Base-by-base conservation (phyloP, 352 stramenopile species). In the Phytophthora pisi region DNA sequence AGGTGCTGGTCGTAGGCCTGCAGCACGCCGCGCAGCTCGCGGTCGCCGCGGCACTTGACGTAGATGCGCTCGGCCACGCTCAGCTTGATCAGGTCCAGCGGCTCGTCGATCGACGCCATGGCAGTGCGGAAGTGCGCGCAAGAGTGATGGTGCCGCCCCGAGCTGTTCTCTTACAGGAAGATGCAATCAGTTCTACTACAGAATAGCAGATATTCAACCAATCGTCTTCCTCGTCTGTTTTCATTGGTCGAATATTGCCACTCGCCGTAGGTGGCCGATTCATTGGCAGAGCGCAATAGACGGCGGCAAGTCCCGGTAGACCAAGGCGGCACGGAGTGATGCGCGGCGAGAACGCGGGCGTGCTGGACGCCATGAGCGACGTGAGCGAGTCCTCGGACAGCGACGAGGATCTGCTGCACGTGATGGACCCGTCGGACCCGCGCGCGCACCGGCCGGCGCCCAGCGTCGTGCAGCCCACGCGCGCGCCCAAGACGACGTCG, bases 1-100 rank as follows among this genome's bases (percentile, higher is more conserved):
- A 99, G 81, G 79, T 99, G 98, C 76, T 99, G 96, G 78, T 99
- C 98, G 75, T 99, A 99, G 1, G 97, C 97, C 81, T 99, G 97
- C 49, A 99, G 82, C 77, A 97, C 97, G 31, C 98, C 98, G 45
- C 97, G 88, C 34, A 99, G 87, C 84, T 99, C 97, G 31, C 97
- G 82, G 53, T 99, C 96, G 26, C 97, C 97, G 47, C 97, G 91
- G 84, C 97, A 99, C 86, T 99, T 99, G 66, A 99, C 96, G 75
- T 99, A 99, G 62, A 99, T 97, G 65, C 97, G 93, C 84, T 99
- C 98, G 67, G 98, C 97, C 66, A 99, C 95, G 49, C 95, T 99
- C 68, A 99, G 86, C 75, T 98, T 97, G 77, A 99, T 98, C 57
- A 99, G 80, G 84, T 99, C 98, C 66, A 99, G 86, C 55, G 98